These are phyloP conservation scores for Actinomucor elegans DNA, from an alignment of 371 early-diverging fungal species.

Conservation along the genomic window DNA sequence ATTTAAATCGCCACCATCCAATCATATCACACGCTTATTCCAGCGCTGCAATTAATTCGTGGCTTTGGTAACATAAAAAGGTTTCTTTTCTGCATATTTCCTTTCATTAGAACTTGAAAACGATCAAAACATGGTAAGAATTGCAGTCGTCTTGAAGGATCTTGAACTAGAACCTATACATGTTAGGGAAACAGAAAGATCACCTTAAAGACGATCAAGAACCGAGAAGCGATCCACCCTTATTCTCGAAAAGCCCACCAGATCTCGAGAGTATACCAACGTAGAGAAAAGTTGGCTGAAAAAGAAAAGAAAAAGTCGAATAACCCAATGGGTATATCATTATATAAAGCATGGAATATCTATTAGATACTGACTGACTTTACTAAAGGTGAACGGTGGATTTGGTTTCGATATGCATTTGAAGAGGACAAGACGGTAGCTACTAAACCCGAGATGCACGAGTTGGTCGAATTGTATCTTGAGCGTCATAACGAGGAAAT, in stretches of 20 bases:
- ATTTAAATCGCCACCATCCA: too few species aligned
- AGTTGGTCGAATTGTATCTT: constrained; percentile 50
- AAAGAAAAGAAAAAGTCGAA: constrained; percentile 22
- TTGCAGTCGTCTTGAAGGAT: too few species aligned
- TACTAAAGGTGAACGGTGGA: constrained; percentile 46
- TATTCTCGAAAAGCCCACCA: constrained; percentile 64
- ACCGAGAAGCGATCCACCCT: constrained; percentile 60
- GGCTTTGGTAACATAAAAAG: too few species aligned
- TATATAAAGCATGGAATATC: not conserved
- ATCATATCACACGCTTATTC: too few species aligned
- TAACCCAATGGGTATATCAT: constrained; percentile 46
- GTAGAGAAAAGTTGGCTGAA: constrained; percentile 53
- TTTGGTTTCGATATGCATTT: constrained; percentile 64
- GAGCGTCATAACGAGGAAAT: constrained; percentile 56
- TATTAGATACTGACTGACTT: not conserved
- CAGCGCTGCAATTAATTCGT: too few species aligned
- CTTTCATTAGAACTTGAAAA: too few species aligned
- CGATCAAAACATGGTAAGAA: too few species aligned
- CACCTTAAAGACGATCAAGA: constrained; percentile 63
- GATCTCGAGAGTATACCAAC: constrained; percentile 49
- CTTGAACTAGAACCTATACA: too few species aligned
- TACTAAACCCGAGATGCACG: constrained; percentile 50
- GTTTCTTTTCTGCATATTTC: too few species aligned
- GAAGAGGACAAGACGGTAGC: constrained; percentile 43
- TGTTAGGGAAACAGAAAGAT: constrained; percentile 51